Evolutionary conservation across 164 flowering plant species (phyloP).

Genomic region (Umbellularia californica): DNA sequence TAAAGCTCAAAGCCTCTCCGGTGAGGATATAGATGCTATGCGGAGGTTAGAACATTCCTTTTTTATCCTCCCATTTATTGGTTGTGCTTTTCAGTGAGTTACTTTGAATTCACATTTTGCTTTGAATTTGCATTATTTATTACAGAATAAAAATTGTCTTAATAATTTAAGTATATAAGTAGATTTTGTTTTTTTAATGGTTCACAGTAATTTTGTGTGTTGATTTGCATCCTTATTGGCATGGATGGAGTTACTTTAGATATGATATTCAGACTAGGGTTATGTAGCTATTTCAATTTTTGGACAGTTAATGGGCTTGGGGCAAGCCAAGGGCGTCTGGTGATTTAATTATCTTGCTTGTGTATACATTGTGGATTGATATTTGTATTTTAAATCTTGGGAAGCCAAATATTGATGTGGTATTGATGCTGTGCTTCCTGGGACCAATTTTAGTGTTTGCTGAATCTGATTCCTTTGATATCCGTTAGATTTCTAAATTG

Average conservation of each 20-base stretch:
- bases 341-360: not conserved
- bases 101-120: not conserved
- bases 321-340: not conserved
- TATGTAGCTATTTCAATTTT: not conserved
- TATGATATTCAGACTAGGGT: not conserved
- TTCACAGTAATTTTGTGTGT: not conserved
- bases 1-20: constrained; percentile 77
- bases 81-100: not conserved
- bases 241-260: not conserved
- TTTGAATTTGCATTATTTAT: not conserved
- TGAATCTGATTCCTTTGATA: not conserved
- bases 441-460: not conserved
- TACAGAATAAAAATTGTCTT: not conserved
- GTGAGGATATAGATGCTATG: constrained; percentile 81
- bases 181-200: not conserved
- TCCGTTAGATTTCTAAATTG: not conserved
- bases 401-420: not conserved
- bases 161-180: not conserved
- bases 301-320: not conserved
- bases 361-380: not conserved
- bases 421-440: not conserved
- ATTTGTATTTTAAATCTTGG: too few relatives aligned
- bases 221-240: not conserved
- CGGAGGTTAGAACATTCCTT: constrained; percentile 45
- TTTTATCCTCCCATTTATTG: not conserved